Evolutionary conservation across 495 filamentous ascomycete species (phyloP), one percentile per base, ranked within the genome.

Genomic region (Mycothermus thermophilus): DNA sequence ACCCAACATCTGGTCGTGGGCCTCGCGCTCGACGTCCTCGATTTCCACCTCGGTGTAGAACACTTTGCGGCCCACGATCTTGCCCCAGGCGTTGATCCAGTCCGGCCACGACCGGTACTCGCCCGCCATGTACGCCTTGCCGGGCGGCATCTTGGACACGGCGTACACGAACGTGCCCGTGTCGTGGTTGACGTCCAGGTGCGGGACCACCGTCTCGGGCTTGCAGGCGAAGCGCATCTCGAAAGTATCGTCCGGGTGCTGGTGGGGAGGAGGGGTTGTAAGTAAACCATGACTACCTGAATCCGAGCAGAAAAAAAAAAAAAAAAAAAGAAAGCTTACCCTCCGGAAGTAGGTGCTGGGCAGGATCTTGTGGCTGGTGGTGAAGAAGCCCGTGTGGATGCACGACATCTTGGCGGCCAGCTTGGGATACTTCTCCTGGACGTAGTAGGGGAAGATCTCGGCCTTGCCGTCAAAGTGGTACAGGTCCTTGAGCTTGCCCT

Each of bases 391-490:
- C 26, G 62, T 65, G 13, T 65, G 59, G 16, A 67, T 54, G 48
- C 53, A 64, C 7, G 57, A 61, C 47, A 54, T 67, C 51, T 66
- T 67, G 33, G 44, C 41, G 14, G 51, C 55, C 32, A 73, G 49
- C 10, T 48, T 51, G 1, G 64, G 63, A 35, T 64, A 54, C 6
- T 30, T 40, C 3, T 50, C 41, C 9, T 39, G 48, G 2, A 62
- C 57, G 32, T 66, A 66, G 17, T 50, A 40, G 5, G 58, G 58
- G 30, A 58, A 63, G 16, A 59, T 40, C 10, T 61, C 48, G 21
- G 58, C 63, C 48, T 67, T 66, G 17, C 50, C 31, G 29, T 66
- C 58, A 27, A 58, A 66, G 37, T 65, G 62, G 38, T 59, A 59
- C 32, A 62, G 40, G 32, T 64, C 49, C 8, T 34, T 41, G 40